phyloP scores from a whole-genome alignment of 2,329 filamentous ascomycete species.

The Dryadomyces quercus-mongolicae region DNA sequence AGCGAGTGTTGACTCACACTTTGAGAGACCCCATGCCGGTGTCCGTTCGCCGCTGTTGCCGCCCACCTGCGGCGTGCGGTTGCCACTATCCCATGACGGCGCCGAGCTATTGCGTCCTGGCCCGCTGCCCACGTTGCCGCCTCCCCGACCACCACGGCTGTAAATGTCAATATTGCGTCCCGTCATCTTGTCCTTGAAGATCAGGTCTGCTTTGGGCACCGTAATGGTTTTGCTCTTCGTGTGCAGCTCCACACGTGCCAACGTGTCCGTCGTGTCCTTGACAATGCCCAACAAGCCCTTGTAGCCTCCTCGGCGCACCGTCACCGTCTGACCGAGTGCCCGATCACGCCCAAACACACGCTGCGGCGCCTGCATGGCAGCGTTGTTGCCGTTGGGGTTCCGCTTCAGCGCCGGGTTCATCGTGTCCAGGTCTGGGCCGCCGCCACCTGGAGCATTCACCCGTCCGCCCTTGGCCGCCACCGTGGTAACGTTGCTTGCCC shows the following conservation, averaged over 20 bases:
- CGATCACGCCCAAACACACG: slow-evolving; percentile 71
- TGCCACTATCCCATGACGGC: slow-evolving; percentile 45
- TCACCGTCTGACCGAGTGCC: slow-evolving; percentile 82
- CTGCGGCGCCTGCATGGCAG: slow-evolving; percentile 52
- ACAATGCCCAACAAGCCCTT: slow-evolving; percentile 93
- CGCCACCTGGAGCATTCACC: slow-evolving; percentile 37
- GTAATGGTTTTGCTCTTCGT: slow-evolving; percentile 88
- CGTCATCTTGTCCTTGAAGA: slow-evolving; percentile 73
- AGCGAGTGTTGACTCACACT: slow-evolving; percentile 43
- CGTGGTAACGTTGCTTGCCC: slow-evolving; percentile 75
- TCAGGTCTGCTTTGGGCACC: slow-evolving; percentile 68
- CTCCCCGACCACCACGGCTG: slow-evolving; percentile 29
- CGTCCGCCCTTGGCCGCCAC: slow-evolving; percentile 90
- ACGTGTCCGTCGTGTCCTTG: slow-evolving; percentile 79
- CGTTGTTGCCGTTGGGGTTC: slow-evolving; percentile 44
- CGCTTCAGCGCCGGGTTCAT: slow-evolving; percentile 88
- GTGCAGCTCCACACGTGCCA: slow-evolving; percentile 84
- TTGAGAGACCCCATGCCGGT: slow-evolving; percentile 58
- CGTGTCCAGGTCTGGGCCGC: slow-evolving; percentile 67
- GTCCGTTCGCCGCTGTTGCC: slow-evolving; percentile 52
- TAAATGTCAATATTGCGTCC: slow-evolving; percentile 68
- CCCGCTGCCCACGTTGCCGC: slow-evolving; percentile 21
- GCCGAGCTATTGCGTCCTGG: slow-evolving; percentile 13
- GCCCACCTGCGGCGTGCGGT: slow-evolving; percentile 55
- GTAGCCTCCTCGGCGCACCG: slow-evolving; percentile 73